Evolutionary conservation across 768 basidiomycete species (phyloP), one percentile per base, ranked within the genome.

Genomic region (Mrakia hoshinonis): DNA sequence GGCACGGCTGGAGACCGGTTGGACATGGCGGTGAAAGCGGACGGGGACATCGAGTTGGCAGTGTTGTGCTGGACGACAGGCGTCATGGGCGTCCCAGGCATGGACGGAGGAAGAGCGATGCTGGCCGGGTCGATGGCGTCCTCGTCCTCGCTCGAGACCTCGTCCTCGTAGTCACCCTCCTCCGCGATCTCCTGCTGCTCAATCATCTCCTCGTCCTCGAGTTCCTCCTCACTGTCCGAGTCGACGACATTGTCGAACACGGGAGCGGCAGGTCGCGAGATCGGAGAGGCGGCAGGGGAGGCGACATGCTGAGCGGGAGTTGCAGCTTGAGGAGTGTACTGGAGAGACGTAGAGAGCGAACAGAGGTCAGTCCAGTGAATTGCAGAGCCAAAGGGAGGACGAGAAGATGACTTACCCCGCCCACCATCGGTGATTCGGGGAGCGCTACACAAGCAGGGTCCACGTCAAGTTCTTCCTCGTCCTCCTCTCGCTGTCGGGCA

Each of bases 371-470:
- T n/a, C 26, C 22, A 1, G 1, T 13, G 2, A 24, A 46, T n/a
- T 31, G 20, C 11, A 4, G 36, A 48, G n/a, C 15, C 34, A 47
- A 47, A 47, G 15, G n/a, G 24, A 20, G 36, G 13, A 64, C 15
- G 11, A 43, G 24, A 64, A 46, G 22, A n/a, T 4, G 43, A 47
- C 48, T 65, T 26, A 65, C 46, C 18, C 43, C 46, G 63, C 63
- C 48, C 63, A 65, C 63, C 43, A 65, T 47, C 34, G 63, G 63
- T 51, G 63, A 47, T 31, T 65, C 63, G 24, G 63, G 63, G 15
- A 65, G 39, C 43, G 63, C 46, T 47, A 65, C 48, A 26, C 18
- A 65, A 65, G 63, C 63, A 51, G 63, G 63, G 31, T 65, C 63
- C 24, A 65, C 63, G 26, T 13, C 46, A 15, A 13, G 20, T n/a